phyloP scores from a whole-genome alignment of 768 basidiomycete species.

The Auriscalpium orientale region DNA sequence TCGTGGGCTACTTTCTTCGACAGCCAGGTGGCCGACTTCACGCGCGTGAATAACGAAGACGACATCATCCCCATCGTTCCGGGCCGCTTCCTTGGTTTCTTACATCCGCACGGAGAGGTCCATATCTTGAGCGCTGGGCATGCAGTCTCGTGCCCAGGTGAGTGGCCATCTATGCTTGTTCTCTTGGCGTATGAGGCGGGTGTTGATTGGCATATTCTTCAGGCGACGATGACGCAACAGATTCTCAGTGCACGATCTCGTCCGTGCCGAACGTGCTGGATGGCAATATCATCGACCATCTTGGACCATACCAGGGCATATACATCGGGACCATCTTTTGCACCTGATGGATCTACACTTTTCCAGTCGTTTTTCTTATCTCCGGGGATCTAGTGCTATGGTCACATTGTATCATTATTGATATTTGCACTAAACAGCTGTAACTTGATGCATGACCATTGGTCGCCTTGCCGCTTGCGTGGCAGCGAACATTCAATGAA shows the following conservation, averaged over 20 bases:
- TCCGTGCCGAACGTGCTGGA: conserved; percentile 44
- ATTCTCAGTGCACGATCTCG: conserved; percentile 44
- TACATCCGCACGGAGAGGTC: conserved; percentile 8
- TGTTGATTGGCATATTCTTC: not conserved
- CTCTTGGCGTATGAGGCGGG: too few species aligned
- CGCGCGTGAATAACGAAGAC: conserved; percentile 11
- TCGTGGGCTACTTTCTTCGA: conserved; percentile 10
- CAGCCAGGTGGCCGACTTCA: conserved; percentile 7
- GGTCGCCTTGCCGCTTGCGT: too few species aligned
- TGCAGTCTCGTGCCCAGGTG: conserved; percentile 5
- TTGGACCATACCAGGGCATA: conserved; percentile 52
- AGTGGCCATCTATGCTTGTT: not conserved
- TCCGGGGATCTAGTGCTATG: too few species aligned
- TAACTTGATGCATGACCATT: too few species aligned
- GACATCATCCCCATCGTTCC: conserved; percentile 12
- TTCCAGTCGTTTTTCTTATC: too few species aligned
- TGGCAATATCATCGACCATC: conserved; percentile 39
- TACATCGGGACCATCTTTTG: conserved; percentile 44
- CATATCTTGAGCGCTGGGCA: conserved; percentile 8
- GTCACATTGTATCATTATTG: too few species aligned
- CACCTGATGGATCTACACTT: not conserved
- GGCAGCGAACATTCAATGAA: too few species aligned
- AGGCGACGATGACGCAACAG: conserved; percentile 45
- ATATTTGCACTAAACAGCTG: too few species aligned
- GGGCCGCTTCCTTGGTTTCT: conserved; percentile 8